Conservation (phyloP, 1,284 basidiomycete genomes). For the Naganishia albida region DNA sequence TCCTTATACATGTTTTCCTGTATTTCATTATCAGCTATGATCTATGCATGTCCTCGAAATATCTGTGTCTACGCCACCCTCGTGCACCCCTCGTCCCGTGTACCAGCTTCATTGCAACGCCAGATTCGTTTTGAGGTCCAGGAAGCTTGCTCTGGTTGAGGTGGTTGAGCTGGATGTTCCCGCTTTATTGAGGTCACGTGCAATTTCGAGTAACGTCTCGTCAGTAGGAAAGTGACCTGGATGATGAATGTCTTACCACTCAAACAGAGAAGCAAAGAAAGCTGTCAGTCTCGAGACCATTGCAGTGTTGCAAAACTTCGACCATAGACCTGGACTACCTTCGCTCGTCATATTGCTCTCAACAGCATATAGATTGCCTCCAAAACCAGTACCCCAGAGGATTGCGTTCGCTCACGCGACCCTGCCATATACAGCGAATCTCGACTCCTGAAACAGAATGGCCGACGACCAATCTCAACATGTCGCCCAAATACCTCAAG, state of each 20-base stretch:
- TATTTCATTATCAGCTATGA: no score
- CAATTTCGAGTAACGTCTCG: neutral
- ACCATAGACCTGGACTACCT: neutral
- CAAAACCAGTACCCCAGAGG: neutral
- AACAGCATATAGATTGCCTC: slow-evolving; percentile 8
- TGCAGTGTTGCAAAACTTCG: neutral
- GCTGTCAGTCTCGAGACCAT: neutral
- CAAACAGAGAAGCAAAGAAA: neutral
- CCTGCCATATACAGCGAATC: neutral
- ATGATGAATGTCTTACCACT: slow-evolving; percentile 5
- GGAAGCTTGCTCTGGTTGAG: no score
- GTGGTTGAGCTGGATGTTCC: neutral
- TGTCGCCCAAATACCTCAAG: slow-evolving; percentile 52
- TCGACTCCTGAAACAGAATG: slow-evolving; percentile 1
- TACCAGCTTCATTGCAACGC: no score
- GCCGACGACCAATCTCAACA: slow-evolving; percentile 39
- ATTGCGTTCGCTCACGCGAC: slow-evolving; percentile 25
- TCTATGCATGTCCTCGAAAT: no score
- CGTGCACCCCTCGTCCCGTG: no score
- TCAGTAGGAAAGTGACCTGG: neutral
- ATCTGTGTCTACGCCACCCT: no score
- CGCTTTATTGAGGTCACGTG: slow-evolving; percentile 4
- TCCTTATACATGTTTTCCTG: no score
- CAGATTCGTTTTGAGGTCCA: no score
- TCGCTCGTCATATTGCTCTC: neutral